Base-by-base conservation (phyloP, 768 basidiomycete species). In the Pisolithus marmoratus region DNA sequence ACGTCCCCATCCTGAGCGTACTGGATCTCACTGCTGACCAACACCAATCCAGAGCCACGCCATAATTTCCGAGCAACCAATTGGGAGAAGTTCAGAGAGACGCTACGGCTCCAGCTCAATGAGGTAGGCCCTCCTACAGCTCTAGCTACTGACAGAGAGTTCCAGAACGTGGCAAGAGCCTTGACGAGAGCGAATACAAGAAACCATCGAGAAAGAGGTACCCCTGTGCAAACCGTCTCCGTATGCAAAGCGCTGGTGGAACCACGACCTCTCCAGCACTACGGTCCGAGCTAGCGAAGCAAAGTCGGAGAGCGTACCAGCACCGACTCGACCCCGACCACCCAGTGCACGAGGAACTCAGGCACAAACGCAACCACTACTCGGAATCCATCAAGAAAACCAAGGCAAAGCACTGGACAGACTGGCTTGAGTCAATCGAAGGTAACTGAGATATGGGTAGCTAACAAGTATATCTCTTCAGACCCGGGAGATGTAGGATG, bases 231-330 rank as follows among this genome's bases (percentile, higher is more conserved):
- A 57, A 31, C 58, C 60, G 1, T 54, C 49, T 1, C 63, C 62
- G 1, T 60, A 61, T 48, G 26, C 54, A 3, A 72, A 71, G 34
- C 23, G 61, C 4, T 74, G 71, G 73, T 74, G 64, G 68, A 61
- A 49, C 0, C 49, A 53, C n/a, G n/a, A n/a, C n/a, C n/a, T n/a
- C n/a, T n/a, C n/a, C n/a, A n/a, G n/a, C n/a, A n/a, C n/a, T n/a
- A n/a, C n/a, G n/a, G n/a, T n/a, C n/a, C n/a, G n/a, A n/a, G n/a
- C n/a, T n/a, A n/a, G n/a, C n/a, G n/a, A n/a, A n/a, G n/a, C n/a
- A n/a, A n/a, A n/a, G n/a, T n/a, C n/a, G n/a, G n/a, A n/a, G n/a
- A n/a, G n/a, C n/a, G n/a, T n/a, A n/a, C 23, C 46, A 37, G 1
- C 46, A 50, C 31, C 51, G 60, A 26, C 41, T 36, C 1, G 19